Conservation (phyloP, 108 stramenopile genomes). For the Fragilariopsis cylindrus region DNA sequence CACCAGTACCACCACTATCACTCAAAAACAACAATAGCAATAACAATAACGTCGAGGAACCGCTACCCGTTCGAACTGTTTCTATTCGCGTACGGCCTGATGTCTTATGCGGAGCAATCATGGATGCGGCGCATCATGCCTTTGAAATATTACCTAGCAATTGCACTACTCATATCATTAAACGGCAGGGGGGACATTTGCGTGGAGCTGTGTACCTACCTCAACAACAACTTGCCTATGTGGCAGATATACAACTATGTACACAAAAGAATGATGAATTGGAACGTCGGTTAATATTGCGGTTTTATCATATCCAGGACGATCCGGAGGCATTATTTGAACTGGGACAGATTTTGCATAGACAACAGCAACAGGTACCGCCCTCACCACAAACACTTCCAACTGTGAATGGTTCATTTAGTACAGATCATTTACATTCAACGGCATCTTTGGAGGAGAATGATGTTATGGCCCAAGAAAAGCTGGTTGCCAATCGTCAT, state of each 20-base stretch:
- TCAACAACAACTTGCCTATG: constrained; percentile 45
- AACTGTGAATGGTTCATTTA: background rate
- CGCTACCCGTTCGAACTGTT: constrained; percentile 69
- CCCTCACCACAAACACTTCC: constrained; percentile 24
- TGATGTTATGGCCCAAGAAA: background rate
- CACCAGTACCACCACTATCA: background rate
- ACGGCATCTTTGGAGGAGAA: background rate
- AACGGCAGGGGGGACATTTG: constrained; percentile 67
- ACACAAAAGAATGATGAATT: constrained; percentile 60
- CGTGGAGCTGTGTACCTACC: constrained; percentile 34
- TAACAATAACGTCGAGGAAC: constrained; percentile 26
- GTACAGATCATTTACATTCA: background rate
- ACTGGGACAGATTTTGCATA: constrained; percentile 30
- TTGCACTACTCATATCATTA: constrained; percentile 36
- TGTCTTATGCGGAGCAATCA: constrained; percentile 76
- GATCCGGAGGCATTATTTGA: constrained; percentile 49
- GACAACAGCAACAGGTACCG: constrained; percentile 19
- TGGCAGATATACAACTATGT: constrained; percentile 78
- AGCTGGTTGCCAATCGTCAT: constrained; percentile 22
- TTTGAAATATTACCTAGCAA: constrained; percentile 31
- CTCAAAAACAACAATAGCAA: background rate
- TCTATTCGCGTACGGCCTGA: constrained; percentile 83
- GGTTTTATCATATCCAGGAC: constrained; percentile 66
- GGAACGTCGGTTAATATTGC: constrained; percentile 62
- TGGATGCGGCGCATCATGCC: constrained; percentile 53